phyloP scores from a whole-genome alignment of 2,329 filamentous ascomycete genomes.

The Scorias spongiosa region DNA sequence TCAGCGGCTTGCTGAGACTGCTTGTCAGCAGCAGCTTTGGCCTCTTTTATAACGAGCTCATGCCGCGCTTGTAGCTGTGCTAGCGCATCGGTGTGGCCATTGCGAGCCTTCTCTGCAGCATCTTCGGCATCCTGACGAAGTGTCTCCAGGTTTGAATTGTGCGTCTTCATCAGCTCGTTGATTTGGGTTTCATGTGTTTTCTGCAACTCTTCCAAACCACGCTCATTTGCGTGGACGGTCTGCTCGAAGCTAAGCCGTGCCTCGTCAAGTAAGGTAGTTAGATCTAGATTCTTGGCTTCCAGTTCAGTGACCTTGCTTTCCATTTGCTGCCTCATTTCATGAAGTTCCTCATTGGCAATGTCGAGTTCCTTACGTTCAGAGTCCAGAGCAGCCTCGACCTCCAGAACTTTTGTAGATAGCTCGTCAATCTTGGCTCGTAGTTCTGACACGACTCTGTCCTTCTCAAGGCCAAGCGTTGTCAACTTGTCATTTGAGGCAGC shows the following conservation, averaged over 20 bases:
- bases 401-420: not conserved
- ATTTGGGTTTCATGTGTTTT: conserved; percentile 5
- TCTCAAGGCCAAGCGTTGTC: not conserved
- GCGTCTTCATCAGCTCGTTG: conserved; percentile 5
- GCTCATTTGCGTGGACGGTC: conserved; percentile 3
- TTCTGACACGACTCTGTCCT: not conserved
- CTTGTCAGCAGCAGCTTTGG: not conserved
- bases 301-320: conserved; percentile 1
- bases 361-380: conserved; percentile 2
- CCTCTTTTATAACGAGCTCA: not conserved
- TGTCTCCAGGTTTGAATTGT: conserved; percentile 3
- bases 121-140: conserved; percentile 2
- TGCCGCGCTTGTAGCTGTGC: not conserved
- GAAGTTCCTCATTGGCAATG: conserved; percentile 1
- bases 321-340: conserved; percentile 1
- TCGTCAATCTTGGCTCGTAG: not conserved
- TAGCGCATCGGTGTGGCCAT: not conserved
- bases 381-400: not conserved
- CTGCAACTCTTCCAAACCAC: conserved; percentile 2
- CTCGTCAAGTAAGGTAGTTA: conserved; percentile 1
- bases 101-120: conserved; percentile 2
- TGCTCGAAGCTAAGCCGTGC: conserved; percentile 1
- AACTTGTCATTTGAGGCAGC: not conserved
- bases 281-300: conserved; percentile 1
- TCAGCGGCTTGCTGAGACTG: not conserved